Evolutionary conservation across 352 stramenopile genomes (phyloP), one percentile per base, ranked within the genome.

Genomic region (Halophytophthora polymorphica): DNA sequence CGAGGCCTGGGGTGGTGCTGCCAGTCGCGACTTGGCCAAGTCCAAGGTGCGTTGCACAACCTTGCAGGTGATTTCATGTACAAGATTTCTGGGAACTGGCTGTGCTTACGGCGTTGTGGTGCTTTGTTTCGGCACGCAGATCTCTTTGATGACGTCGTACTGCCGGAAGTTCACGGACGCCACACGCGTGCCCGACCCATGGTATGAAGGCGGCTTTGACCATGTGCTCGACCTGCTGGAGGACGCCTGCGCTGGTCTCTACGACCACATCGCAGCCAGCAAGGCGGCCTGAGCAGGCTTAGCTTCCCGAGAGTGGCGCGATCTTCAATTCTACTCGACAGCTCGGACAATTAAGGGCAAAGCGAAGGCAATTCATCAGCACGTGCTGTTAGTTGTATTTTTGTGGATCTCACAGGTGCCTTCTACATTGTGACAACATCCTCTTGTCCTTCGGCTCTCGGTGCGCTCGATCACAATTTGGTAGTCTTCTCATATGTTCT

Each of bases 161-260:
- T 96, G 88, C 66, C 82, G 69, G 29, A 75, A 56, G 41, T 90
- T 90, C 56, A 77, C 66, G 34, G 51, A 56, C 10, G 71, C 66
- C 31, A 86, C 49, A 46, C 75, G 74, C 21, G 82, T 95, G 8
- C 82, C 86, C 0, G 83, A 94, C 28, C 81, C 86, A 43, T 93
- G 79, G 77, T 93, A 93, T 57, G 82, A 91, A 80, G 86, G 83
- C n/a, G 88, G 86, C 17, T 96, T 96, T 45, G 88, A 96, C 55
- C 73, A 85, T 38, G 88, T 96, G 23, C 57, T 96, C 48, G 88
- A 96, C 57, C 58, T 96, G 43, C 64, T 96, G 4, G 86, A 96
- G 49, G 86, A 96, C 50, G 83, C 83, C 1, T 96, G 88, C 39
- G 61, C 74, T 12, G 88, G 86, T 14, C 69, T 96, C 13, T 93